Evolutionary conservation across 305 asterid genomes (phyloP), one percentile per base, ranked within the genome.

Genomic region (Salvia sclarea): DNA sequence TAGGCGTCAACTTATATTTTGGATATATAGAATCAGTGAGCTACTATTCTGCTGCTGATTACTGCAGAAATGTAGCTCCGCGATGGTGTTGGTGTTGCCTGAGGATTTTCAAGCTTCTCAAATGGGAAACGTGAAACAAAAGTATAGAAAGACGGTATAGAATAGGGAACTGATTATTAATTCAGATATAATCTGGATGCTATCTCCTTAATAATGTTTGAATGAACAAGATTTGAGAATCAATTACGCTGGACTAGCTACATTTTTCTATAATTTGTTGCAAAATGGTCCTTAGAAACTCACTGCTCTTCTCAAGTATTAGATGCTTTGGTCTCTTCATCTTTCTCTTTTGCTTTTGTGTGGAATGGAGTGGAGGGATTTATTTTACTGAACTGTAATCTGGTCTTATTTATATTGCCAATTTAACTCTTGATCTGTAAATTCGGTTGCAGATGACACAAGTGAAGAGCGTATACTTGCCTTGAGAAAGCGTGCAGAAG

Each of bases 401-500:
- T 50, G 61, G 30, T 55, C 45, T 64, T 21, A 58, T 53, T 56
- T 44, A 20, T 41, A 22, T 64, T 64, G 21, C 17, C 8, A 49
- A 49, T 61, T 66, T 35, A 30, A 61, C 52, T 67, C 48, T 14
- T 30, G 52, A 14, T 67, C 8, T 67, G 53, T 66, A 53, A 74
- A 30, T 68, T 64, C 56, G 69, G 43, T 63, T 73, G 83, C 94
- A 94, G 99, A 89, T 80, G 88, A 86, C 66, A 80, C 85, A 18
- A 85, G 79, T 78, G 99, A 94, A 79, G 99, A 91, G 64, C 99
- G 97, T 63, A 85, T 89, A 88, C 76, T 72, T 78, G 89, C 96
- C 76, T 78, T 91, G 82, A 78, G 93, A 77, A 94, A 94, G 82
- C 96, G 95, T 57, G 95, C 99, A 33, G 99, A 91, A 81, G 78